Evolutionary conservation across 2,329 filamentous ascomycete genomes (phyloP).

Genomic region (Blastomyces gilchristii): DNA sequence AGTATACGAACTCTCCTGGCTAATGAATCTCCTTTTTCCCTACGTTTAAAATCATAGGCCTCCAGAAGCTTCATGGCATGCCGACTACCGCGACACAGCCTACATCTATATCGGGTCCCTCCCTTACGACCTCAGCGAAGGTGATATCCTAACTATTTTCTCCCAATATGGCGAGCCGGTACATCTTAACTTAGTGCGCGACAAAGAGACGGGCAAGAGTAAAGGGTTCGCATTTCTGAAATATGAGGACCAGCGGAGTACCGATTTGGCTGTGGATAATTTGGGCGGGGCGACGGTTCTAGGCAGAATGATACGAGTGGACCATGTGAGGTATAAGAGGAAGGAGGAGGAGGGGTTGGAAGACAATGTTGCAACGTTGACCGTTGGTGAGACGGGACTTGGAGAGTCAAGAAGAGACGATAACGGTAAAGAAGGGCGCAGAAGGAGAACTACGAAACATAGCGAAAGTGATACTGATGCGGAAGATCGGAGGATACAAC

Average conservation of each 20-base stretch:
- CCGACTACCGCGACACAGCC: slow-evolving; percentile 94
- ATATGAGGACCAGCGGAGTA: slow-evolving; percentile 95
- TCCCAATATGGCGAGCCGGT: slow-evolving; percentile 94
- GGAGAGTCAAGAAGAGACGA: slow-evolving; percentile 19
- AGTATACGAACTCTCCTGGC: neutral
- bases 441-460: slow-evolving; percentile 24
- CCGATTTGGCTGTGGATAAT: slow-evolving; percentile 92
- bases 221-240: slow-evolving; percentile 94
- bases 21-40: slow-evolving; percentile 3
- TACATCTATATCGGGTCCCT: slow-evolving; percentile 94
- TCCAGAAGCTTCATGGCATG: slow-evolving; percentile 87
- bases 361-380: slow-evolving; percentile 41
- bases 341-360: slow-evolving; percentile 57
- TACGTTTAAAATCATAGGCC: slow-evolving; percentile 43
- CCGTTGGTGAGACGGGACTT: slow-evolving; percentile 37
- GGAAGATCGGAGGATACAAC: slow-evolving; percentile 37
- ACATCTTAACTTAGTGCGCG: slow-evolving; percentile 81
- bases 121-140: slow-evolving; percentile 85
- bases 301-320: slow-evolving; percentile 72
- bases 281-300: slow-evolving; percentile 74
- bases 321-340: slow-evolving; percentile 85
- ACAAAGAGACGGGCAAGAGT: slow-evolving; percentile 93
- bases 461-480: slow-evolving; percentile 39
- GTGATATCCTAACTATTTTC: slow-evolving; percentile 92
- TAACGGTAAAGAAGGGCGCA: slow-evolving; percentile 29